Evolutionary conservation across 2,329 filamentous ascomycete genomes (phyloP).

Genomic region (Botrytis medusae): DNA sequence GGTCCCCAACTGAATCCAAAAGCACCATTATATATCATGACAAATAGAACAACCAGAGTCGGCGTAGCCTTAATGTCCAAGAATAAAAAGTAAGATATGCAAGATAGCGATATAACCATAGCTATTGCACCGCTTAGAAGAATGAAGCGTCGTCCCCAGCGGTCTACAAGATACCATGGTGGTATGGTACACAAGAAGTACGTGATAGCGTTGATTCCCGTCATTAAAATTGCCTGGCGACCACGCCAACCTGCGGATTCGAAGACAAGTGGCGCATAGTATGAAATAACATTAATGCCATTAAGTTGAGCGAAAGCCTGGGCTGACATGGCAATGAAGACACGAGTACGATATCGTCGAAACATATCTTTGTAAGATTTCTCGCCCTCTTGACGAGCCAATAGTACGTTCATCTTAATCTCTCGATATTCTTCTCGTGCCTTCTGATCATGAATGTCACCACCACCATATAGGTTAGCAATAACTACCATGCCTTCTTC

Average conservation of each 20-base stretch:
- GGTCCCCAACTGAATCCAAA: slow-evolving; percentile 98
- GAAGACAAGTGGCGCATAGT: slow-evolving; percentile 95
- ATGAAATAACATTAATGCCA: slow-evolving; percentile 99
- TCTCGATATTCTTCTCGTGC: slow-evolving; percentile 95
- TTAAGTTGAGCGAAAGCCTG: slow-evolving; percentile 95
- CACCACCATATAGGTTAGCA: slow-evolving; percentile 92
- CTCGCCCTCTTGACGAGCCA: slow-evolving; percentile 93
- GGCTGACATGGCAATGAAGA: slow-evolving; percentile 98
- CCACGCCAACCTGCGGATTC: slow-evolving; percentile 96
- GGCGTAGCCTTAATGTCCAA: slow-evolving; percentile 78
- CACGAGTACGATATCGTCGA: slow-evolving; percentile 82
- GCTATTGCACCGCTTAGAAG: slow-evolving; percentile 84
- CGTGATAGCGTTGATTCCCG: slow-evolving; percentile 88
- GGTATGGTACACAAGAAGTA: slow-evolving; percentile 92
- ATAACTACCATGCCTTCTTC: slow-evolving; percentile 98
- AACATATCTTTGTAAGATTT: slow-evolving; percentile 94
- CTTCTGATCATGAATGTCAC: slow-evolving; percentile 90
- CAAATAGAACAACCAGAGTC: slow-evolving; percentile 83
- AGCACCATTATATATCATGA: slow-evolving; percentile 97
- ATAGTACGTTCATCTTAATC: slow-evolving; percentile 96
- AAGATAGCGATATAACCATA: slow-evolving; percentile 84
- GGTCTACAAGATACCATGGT: slow-evolving; percentile 95
- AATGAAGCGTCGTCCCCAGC: slow-evolving; percentile 85
- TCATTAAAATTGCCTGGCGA: slow-evolving; percentile 91
- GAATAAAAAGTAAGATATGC: slow-evolving; percentile 94